Conservation (phyloP, 768 basidiomycete genomes). For the Ramaria rubella region DNA sequence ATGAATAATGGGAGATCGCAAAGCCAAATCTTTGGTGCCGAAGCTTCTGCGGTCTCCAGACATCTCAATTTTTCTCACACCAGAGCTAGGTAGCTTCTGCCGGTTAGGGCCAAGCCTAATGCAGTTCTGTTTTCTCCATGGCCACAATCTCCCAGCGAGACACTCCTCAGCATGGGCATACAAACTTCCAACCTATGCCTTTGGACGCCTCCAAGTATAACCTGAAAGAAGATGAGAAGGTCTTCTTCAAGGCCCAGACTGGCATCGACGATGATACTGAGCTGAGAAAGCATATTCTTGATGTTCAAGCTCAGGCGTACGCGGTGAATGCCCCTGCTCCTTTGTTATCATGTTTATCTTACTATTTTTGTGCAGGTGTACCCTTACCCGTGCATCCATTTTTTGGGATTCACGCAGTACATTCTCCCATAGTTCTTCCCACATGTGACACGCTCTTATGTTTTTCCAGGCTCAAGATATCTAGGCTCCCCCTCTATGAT, state of each 20-base stretch:
- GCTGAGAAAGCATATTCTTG: slow-evolving; percentile 26
- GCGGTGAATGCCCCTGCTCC: slow-evolving; percentile 14
- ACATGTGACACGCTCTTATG: neutral
- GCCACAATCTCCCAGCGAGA: too few species aligned
- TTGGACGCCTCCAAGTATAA: slow-evolving; percentile 2
- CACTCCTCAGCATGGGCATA: too few species aligned
- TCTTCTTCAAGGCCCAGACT: slow-evolving; percentile 20
- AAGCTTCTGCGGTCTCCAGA: too few species aligned
- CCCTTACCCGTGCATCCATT: slow-evolving; percentile 23
- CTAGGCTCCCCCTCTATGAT: slow-evolving; percentile 15
- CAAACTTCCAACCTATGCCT: too few species aligned
- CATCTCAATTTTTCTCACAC: too few species aligned
- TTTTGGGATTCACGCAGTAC: neutral
- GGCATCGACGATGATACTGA: slow-evolving; percentile 25
- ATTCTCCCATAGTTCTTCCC: neutral
- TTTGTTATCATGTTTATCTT: neutral
- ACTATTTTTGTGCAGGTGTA: slow-evolving; percentile 15
- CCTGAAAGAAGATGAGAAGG: slow-evolving; percentile 12
- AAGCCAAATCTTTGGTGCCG: too few species aligned
- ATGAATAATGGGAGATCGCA: too few species aligned
- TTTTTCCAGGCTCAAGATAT: slow-evolving; percentile 14
- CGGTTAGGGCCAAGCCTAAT: too few species aligned
- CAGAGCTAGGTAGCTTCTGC: too few species aligned
- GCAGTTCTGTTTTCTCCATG: too few species aligned
- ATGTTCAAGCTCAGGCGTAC: slow-evolving; percentile 25